Conservation (phyloP, 257 asterid species). For the Handroanthus guayacan region DNA sequence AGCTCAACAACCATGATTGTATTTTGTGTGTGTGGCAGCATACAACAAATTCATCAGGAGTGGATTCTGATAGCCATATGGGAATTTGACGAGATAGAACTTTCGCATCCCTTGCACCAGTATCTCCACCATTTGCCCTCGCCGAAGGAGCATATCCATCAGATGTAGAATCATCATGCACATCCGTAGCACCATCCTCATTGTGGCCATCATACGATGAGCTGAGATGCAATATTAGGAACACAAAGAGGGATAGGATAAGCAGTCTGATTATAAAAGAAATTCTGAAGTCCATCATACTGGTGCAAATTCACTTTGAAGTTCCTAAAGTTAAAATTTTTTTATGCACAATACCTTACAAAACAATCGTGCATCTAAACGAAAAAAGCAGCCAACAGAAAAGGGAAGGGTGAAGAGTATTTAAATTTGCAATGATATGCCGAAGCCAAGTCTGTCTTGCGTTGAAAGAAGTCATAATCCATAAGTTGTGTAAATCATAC, state of each 20-base stretch:
- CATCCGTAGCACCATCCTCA: conserved; percentile 68
- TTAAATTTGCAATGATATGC: conserved; percentile 7
- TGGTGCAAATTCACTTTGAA: conserved; percentile 26
- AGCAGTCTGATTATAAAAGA: conserved; percentile 15
- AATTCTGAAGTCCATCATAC: conserved; percentile 25
- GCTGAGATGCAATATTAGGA: conserved; percentile 52
- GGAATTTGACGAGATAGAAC: conserved; percentile 71
- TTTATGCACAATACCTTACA: not conserved
- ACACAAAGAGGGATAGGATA: conserved; percentile 31
- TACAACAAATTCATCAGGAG: conserved; percentile 99
- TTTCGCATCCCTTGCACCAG: conserved; percentile 58
- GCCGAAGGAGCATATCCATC: conserved; percentile 57
- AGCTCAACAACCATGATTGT: conserved; percentile 35
- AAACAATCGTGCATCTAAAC: conserved; percentile 27
- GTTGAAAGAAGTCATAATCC: conserved; percentile 8
- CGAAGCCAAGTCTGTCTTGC: conserved; percentile 7
- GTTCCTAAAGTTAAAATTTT: conserved; percentile 11
- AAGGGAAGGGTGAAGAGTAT: conserved; percentile 23
- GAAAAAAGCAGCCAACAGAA: conserved; percentile 8
- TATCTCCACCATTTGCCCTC: conserved; percentile 69
- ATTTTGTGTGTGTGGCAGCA: conserved; percentile 52
- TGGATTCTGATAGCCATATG: conserved; percentile 87
- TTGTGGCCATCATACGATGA: conserved; percentile 79
- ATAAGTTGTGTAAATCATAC: conserved; percentile 11
- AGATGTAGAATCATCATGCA: conserved; percentile 60